Percentiles rank a stretch among this genome's conserved stretches.
Evolutionary conservation across 768 basidiomycete genomes (phyloP).

Genomic region (Tricholoma matsutake): DNA sequence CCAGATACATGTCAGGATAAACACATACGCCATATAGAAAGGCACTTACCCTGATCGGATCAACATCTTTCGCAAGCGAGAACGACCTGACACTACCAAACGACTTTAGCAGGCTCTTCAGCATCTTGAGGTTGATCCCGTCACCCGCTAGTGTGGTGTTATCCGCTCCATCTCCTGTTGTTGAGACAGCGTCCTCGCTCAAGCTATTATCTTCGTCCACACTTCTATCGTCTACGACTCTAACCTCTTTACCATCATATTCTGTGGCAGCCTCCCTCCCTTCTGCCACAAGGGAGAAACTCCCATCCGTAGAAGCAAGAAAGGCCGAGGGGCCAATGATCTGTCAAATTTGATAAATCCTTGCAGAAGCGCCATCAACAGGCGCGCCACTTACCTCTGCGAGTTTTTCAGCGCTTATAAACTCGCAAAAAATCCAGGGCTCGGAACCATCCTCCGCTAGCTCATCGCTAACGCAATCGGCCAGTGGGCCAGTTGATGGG

Average conservation of each 20-base stretch:
- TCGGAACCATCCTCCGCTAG: conserved; percentile 19
- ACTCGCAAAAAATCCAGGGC: conserved; percentile 38
- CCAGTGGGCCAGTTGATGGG: conserved; percentile 25
- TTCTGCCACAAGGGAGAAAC: conserved; percentile 48
- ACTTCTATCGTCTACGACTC: conserved; percentile 7
- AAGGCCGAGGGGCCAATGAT: conserved; percentile 52
- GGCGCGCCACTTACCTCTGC: conserved; percentile 33
- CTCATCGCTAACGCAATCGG: conserved; percentile 29
- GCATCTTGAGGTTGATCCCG: conserved; percentile 21
- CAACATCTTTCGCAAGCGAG: conserved; percentile 17
- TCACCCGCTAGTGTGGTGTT: not conserved
- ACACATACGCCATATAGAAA: not conserved
- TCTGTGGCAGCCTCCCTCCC: conserved; percentile 17
- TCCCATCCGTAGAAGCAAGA: conserved; percentile 49
- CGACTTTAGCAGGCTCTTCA: conserved; percentile 32
- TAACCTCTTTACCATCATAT: conserved; percentile 8
- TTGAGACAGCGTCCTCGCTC: conserved; percentile 1
- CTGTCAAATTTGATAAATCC: conserved; percentile 29
- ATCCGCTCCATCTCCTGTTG: conserved; percentile 2
- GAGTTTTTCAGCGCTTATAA: conserved; percentile 45
- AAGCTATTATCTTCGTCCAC: conserved; percentile 6
- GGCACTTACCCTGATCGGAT: conserved; percentile 21
- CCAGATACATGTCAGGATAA: not conserved
- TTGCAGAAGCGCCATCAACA: conserved; percentile 4
- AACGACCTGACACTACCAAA: conserved; percentile 34